Conservation (phyloP, 1,139 yeast species). For the Scheffersomyces illinoinensis region DNA sequence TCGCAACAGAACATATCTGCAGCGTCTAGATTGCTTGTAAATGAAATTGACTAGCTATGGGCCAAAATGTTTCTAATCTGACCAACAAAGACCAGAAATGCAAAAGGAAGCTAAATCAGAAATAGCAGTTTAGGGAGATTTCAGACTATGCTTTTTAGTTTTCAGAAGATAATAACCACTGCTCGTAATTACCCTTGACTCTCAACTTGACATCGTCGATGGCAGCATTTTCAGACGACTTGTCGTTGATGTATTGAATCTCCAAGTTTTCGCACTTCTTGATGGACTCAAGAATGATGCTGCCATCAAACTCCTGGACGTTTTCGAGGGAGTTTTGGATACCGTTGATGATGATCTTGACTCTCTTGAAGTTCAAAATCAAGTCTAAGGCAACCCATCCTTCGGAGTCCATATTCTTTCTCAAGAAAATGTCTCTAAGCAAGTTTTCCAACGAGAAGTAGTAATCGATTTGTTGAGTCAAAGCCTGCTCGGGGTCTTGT, state of each 20-base stretch:
- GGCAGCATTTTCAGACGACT: slow-evolving; percentile 23
- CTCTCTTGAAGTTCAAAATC: slow-evolving; percentile 73
- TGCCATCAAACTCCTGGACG: slow-evolving; percentile 18
- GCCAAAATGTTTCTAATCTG: not conserved
- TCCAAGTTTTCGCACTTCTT: slow-evolving; percentile 42
- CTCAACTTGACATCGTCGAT: slow-evolving; percentile 39
- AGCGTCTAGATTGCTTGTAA: not conserved
- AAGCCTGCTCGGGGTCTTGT: slow-evolving; percentile 49
- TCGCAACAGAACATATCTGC: not conserved
- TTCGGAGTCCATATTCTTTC: slow-evolving; percentile 72
- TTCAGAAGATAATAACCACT: slow-evolving; percentile 40
- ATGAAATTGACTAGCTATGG: not conserved
- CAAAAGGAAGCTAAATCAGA: not conserved
- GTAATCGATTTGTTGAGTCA: slow-evolving; percentile 76
- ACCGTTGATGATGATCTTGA: slow-evolving; percentile 53
- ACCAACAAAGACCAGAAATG: not conserved
- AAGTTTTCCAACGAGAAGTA: slow-evolving; percentile 87
- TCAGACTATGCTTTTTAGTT: slow-evolving; percentile 3
- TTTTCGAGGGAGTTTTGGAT: slow-evolving; percentile 35
- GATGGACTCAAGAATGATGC: slow-evolving; percentile 34
- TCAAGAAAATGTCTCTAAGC: slow-evolving; percentile 73
- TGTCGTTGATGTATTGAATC: slow-evolving; percentile 31
- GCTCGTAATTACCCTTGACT: slow-evolving; percentile 43
- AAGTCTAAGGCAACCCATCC: slow-evolving; percentile 71
- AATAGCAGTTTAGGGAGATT: not conserved